Conservation (phyloP, 306 rosid species). For the Vigna reflexopilosa region DNA sequence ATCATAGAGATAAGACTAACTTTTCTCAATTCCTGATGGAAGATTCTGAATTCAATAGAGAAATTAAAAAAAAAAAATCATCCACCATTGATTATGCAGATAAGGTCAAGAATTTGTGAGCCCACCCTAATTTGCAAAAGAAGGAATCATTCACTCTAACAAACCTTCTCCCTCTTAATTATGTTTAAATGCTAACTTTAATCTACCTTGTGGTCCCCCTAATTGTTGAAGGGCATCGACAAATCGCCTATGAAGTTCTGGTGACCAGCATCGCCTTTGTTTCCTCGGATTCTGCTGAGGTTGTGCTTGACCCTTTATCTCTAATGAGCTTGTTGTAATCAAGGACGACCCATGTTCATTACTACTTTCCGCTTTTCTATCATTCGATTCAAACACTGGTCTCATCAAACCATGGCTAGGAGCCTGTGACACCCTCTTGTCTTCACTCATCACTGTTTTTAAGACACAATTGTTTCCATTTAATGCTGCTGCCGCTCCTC, state of each 20-base stretch:
- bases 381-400: slow-evolving; percentile 50
- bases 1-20: not conserved
- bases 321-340: slow-evolving; percentile 24
- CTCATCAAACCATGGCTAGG: slow-evolving; percentile 65
- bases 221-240: slow-evolving; percentile 71
- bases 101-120: slow-evolving; percentile 8
- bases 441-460: slow-evolving; percentile 20
- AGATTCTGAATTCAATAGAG: not conserved
- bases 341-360: slow-evolving; percentile 49
- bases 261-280: slow-evolving; percentile 87
- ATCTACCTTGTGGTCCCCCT: slow-evolving; percentile 81
- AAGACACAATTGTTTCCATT: slow-evolving; percentile 46
- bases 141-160: slow-evolving; percentile 21
- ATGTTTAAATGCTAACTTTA: not conserved
- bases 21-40: not conserved
- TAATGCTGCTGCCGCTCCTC: slow-evolving; percentile 55
- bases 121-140: slow-evolving; percentile 2
- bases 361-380: slow-evolving; percentile 38
- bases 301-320: slow-evolving; percentile 42
- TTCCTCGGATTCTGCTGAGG: slow-evolving; percentile 57
- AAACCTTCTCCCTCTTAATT: slow-evolving; percentile 22
- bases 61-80: not conserved
- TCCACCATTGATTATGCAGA: not conserved
- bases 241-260: slow-evolving; percentile 76
- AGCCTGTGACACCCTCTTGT: slow-evolving; percentile 54